Conservation (phyloP, 164 flowering plant species). For the Brasenia schreberi region DNA sequence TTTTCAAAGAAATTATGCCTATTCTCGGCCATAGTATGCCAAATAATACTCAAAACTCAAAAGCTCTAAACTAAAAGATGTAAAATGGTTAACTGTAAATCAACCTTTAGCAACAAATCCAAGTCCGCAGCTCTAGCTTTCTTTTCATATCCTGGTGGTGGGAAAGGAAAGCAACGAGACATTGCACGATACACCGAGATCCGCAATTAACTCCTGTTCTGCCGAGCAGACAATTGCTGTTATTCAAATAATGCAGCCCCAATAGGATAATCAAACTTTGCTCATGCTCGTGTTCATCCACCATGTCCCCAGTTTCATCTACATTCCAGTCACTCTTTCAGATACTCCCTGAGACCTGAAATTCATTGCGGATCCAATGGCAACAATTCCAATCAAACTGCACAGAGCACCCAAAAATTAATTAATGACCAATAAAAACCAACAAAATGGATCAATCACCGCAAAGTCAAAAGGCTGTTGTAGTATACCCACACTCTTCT, state of each 20-base stretch:
- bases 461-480: neutral
- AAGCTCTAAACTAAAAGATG: neutral
- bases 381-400: neutral
- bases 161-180: conserved; percentile 99
- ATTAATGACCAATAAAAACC: neutral
- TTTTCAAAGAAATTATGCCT: too few species aligned
- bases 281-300: conserved; percentile 65
- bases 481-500: neutral
- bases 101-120: conserved; percentile 61
- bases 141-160: conserved; percentile 95
- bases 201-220: conserved; percentile 14
- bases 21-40: neutral
- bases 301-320: conserved; percentile 68
- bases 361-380: neutral
- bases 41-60: neutral
- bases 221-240: conserved; percentile 13
- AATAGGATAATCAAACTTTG: conserved; percentile 35
- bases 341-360: neutral
- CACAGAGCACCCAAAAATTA: neutral
- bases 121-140: conserved; percentile 41
- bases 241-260: conserved; percentile 33
- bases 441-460: neutral
- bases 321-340: neutral
- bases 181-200: conserved; percentile 36
- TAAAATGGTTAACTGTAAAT: neutral